phyloP scores from a whole-genome alignment of 139 green algal genomes.

The Tetradesmus obliquus region DNA sequence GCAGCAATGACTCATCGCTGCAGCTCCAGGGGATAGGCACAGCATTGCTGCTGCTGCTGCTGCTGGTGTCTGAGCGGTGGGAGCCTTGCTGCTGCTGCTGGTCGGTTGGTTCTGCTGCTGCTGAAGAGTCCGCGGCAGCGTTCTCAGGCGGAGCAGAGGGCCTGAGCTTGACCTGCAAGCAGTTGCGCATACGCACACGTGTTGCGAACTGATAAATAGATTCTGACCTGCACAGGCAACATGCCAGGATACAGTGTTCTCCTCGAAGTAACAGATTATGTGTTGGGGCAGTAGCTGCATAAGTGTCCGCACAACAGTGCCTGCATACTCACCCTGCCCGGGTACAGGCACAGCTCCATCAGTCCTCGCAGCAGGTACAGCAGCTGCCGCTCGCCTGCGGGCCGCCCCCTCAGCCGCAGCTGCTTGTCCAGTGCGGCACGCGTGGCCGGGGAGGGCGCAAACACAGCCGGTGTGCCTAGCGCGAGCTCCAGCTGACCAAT shows the following conservation, averaged over 20 bases:
- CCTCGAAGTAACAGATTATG: background rate
- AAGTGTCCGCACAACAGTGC: no score
- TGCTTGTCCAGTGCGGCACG: constrained; percentile 63
- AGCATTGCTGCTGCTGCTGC: background rate
- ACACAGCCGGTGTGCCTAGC: constrained; percentile 77
- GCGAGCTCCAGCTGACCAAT: constrained; percentile 70
- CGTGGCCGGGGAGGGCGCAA: constrained; percentile 45
- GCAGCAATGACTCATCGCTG: constrained; percentile 10
- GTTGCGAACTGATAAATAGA: no score
- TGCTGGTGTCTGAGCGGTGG: background rate
- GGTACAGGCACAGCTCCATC: constrained; percentile 85
- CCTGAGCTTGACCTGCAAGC: background rate
- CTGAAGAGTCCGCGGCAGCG: background rate
- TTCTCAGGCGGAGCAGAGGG: no score
- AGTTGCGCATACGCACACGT: background rate
- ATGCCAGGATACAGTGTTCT: background rate
- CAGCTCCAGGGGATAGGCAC: constrained; percentile 25
- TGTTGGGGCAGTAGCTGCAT: no score
- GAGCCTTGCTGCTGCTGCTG: background rate
- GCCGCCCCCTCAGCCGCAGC: constrained; percentile 53
- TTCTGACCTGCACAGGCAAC: background rate
- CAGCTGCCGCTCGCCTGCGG: constrained; percentile 58
- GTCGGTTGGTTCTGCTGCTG: background rate
- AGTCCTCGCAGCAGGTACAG: constrained; percentile 72
- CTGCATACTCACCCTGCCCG: constrained; percentile 50